Evolutionary conservation across 352 stramenopile genomes (phyloP).

Genomic region (Globisporangium perplexum): DNA sequence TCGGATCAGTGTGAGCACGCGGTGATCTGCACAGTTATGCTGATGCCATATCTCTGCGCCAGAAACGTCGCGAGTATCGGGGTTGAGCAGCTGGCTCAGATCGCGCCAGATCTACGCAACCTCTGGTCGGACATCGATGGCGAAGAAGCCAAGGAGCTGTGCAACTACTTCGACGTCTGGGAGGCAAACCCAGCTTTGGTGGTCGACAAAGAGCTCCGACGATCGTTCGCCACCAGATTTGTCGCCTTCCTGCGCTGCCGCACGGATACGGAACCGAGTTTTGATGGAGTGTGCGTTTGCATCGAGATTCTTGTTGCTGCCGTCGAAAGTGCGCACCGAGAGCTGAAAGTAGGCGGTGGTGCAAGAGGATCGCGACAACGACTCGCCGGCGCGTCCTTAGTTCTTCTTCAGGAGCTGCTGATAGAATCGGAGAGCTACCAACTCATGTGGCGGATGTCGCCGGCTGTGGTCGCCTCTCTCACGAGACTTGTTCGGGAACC

Average conservation of each 20-base stretch:
- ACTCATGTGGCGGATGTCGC: constrained; percentile 25
- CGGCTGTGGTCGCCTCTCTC: constrained; percentile 27
- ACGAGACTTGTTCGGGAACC: constrained; percentile 30
- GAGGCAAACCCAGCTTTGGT: no score
- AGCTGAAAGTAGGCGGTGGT: neutral
- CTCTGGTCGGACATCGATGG: constrained; percentile 7
- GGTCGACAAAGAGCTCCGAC: neutral
- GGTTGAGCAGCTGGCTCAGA: neutral
- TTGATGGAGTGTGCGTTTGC: constrained; percentile 16
- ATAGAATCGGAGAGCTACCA: constrained; percentile 12
- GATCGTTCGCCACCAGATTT: constrained; percentile 6
- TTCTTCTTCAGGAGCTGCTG: constrained; percentile 41
- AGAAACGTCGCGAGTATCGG: no score
- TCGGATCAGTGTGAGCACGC: constrained; percentile 28
- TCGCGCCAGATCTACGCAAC: constrained; percentile 7
- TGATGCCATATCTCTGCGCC: constrained; percentile 28
- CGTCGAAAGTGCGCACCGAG: neutral
- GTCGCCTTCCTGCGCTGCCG: neutral
- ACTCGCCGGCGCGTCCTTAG: constrained; percentile 7
- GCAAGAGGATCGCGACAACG: constrained; percentile 2
- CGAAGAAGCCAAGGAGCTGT: neutral
- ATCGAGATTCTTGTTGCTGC: constrained; percentile 32
- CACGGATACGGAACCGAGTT: neutral
- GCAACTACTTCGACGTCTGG: constrained; percentile 1
- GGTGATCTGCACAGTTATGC: constrained; percentile 31